A percentile compares a stretch with the other conserved stretches of the same genome.
phyloP scores from a whole-genome alignment of 1,284 basidiomycete genomes.

The Rhizopogon parksii region DNA sequence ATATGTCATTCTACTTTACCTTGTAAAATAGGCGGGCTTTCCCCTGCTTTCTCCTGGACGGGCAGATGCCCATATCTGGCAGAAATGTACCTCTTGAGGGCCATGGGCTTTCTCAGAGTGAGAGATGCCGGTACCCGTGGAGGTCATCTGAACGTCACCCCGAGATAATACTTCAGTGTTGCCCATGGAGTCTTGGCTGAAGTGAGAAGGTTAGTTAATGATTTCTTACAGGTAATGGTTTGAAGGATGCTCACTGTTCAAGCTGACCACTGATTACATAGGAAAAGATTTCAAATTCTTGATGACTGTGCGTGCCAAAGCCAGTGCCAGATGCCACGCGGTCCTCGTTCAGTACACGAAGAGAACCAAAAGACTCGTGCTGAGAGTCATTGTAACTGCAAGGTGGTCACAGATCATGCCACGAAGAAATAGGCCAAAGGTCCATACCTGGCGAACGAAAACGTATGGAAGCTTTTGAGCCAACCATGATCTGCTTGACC shows the following conservation, averaged over 20 bases:
- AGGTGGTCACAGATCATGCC: neutral
- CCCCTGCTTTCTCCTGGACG: constrained; percentile 41
- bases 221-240: neutral
- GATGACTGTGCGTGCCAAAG: constrained; percentile 82
- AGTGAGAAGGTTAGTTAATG: constrained; percentile 6
- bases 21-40: constrained; percentile 75
- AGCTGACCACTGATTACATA: constrained; percentile 76
- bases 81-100: constrained; percentile 63
- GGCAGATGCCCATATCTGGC: constrained; percentile 84
- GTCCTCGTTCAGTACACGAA: constrained; percentile 87
- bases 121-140: constrained; percentile 79
- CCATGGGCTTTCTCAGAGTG: constrained; percentile 75
- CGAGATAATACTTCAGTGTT: constrained; percentile 84
- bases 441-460: constrained; percentile 70
- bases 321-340: constrained; percentile 73
- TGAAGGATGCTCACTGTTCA: constrained; percentile 52
- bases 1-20: constrained; percentile 28
- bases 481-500: constrained; percentile 83
- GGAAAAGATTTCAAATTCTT: constrained; percentile 88
- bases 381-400: constrained; percentile 57
- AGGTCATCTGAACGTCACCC: constrained; percentile 88
- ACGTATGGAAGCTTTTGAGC: constrained; percentile 89
- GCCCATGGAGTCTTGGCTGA: constrained; percentile 80
- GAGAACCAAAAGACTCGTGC: constrained; percentile 53
- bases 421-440: neutral